A percentile compares a stretch with the other conserved stretches of the same genome.
phyloP scores from a whole-genome alignment of 768 basidiomycete genomes.

The Roridomyces roridus region DNA sequence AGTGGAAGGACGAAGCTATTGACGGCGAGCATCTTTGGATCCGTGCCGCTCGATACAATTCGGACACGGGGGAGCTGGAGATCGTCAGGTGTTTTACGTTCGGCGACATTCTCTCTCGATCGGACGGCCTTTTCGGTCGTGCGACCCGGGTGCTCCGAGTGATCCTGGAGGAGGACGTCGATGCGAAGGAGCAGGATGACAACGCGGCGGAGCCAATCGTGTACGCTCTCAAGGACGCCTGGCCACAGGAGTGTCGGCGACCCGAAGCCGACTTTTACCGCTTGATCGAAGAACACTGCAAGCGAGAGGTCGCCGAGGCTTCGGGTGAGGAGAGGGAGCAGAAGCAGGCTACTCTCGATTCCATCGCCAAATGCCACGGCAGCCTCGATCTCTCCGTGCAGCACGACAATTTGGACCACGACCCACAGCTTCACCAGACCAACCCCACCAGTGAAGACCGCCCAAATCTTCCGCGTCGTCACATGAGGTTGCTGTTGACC shows the following conservation, averaged over 20 bases:
- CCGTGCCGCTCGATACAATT: neutral
- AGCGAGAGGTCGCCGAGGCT: neutral
- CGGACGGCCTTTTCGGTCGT: constrained; percentile 12
- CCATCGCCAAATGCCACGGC: constrained; percentile 4
- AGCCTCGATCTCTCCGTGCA: constrained; percentile 3
- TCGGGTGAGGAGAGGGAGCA: too few species aligned
- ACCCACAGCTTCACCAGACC: neutral
- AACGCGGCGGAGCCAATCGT: neutral
- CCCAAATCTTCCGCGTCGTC: neutral
- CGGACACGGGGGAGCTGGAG: neutral
- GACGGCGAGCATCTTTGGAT: neutral
- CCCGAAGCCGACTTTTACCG: constrained; percentile 6
- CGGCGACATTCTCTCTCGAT: neutral
- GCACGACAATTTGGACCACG: neutral
- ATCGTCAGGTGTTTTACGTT: constrained; percentile 3
- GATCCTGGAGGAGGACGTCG: neutral
- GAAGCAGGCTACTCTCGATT: too few species aligned
- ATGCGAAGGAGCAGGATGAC: neutral
- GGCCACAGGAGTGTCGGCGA: constrained; percentile 4
- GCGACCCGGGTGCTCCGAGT: constrained; percentile 12
- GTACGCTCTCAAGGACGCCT: constrained; percentile 9
- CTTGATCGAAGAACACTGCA: neutral
- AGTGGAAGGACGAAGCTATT: neutral
- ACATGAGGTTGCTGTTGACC: constrained; percentile 4
- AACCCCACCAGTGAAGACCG: neutral